Conservation (phyloP, 495 filamentous ascomycete genomes). For the Aspergillus steynii region DNA sequence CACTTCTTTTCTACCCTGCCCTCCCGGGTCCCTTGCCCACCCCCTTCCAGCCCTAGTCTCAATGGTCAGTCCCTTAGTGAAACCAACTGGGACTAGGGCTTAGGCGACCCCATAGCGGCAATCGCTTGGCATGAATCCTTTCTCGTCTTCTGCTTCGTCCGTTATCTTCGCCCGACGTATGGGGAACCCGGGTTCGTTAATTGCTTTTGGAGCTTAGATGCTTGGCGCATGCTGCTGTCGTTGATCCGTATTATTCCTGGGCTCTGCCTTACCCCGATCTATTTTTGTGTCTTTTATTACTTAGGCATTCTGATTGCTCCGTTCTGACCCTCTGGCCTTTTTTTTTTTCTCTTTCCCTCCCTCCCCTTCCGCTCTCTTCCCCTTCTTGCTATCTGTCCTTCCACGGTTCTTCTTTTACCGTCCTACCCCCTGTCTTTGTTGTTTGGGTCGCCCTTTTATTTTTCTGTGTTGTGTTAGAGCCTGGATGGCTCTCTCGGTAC, state of each 20-base stretch:
- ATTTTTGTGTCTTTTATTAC: slow-evolving; percentile 1
- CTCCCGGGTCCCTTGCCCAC: neutral
- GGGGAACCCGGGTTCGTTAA: no score
- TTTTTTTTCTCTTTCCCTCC: neutral
- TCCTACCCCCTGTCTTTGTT: neutral
- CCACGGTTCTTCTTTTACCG: slow-evolving; percentile 3
- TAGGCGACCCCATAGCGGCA: no score
- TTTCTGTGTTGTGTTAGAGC: neutral
- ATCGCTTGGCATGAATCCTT: no score
- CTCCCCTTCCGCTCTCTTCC: neutral
- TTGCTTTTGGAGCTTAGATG: no score
- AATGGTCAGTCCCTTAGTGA: no score
- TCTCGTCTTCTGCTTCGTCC: no score
- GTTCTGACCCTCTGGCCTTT: slow-evolving; percentile 2
- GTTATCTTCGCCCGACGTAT: no score
- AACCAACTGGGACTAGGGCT: no score
- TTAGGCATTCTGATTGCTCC: neutral
- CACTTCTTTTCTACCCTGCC: neutral
- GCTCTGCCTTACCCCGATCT: slow-evolving; percentile 3
- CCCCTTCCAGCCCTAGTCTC: no score
- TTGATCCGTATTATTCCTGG: slow-evolving; percentile 4
- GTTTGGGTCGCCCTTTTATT: slow-evolving; percentile 3
- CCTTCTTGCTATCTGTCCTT: slow-evolving; percentile 3
- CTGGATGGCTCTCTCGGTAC: neutral
- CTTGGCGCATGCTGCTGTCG: slow-evolving; percentile 1